phyloP scores from a whole-genome alignment of 1,139 yeast species.

The Hansenula sp. region DNA sequence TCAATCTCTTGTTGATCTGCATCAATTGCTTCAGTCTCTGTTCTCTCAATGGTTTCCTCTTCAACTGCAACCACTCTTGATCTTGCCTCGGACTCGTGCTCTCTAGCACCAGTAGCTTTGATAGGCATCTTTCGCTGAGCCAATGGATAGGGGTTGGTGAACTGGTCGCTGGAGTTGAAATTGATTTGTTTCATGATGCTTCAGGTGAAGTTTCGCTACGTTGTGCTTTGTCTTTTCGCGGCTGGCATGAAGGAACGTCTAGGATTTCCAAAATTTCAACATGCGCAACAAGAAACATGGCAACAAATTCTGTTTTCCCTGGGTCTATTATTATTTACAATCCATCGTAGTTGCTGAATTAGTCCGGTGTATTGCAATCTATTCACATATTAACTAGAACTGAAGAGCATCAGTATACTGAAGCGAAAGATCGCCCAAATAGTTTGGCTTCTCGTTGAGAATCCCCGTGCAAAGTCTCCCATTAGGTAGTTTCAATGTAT shows the following conservation, averaged over 20 bases:
- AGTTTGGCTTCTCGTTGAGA: conserved; percentile 24
- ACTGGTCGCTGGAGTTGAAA: too few relatives aligned
- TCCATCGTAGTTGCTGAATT: too few relatives aligned
- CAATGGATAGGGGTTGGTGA: too few relatives aligned
- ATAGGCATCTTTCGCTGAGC: neutral
- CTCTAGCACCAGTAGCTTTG: conserved; percentile 10
- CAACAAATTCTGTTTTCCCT: too few relatives aligned
- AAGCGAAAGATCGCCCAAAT: conserved; percentile 38
- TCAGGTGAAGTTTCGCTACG: too few relatives aligned
- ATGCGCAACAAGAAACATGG: too few relatives aligned
- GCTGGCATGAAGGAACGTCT: too few relatives aligned
- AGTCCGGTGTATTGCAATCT: too few relatives aligned
- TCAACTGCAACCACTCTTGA: neutral
- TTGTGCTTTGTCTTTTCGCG: too few relatives aligned
- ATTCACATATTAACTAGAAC: conserved; percentile 9
- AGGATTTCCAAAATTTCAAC: too few relatives aligned
- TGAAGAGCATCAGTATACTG: conserved; percentile 46
- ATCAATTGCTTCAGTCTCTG: neutral
- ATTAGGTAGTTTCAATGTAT: conserved; percentile 10
- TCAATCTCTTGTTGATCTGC: neutral
- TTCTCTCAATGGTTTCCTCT: neutral
- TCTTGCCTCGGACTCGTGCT: conserved; percentile 9
- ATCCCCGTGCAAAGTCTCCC: conserved; percentile 38
- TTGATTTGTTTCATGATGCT: neutral
- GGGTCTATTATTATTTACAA: neutral